A percentile compares a stretch with the other conserved stretches of the same genome.
These are phyloP conservation scores for Epicoccum sorghinum DNA, from an alignment of 2,329 filamentous ascomycete species.

Conservation along the genomic window DNA sequence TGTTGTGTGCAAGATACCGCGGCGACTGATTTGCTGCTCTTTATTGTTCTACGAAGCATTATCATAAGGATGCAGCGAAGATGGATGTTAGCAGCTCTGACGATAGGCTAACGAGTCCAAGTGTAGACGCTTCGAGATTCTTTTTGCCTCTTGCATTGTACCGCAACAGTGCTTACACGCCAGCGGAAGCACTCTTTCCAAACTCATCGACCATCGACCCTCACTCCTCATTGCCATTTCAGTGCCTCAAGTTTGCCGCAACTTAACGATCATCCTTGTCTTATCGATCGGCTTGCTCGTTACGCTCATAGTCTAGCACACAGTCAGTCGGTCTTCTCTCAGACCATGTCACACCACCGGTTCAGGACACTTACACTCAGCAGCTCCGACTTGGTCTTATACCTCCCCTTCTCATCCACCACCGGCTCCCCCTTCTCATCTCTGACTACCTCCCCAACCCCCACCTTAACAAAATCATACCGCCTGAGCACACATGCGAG, in stretches of 20 bases:
- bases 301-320: constrained; percentile 34
- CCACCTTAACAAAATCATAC: constrained; percentile 46
- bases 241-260: neutral
- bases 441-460: constrained; percentile 35
- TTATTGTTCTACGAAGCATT: no score
- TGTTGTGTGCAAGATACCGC: no score
- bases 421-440: constrained; percentile 33
- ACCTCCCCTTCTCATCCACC: constrained; percentile 37
- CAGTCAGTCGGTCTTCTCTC: constrained; percentile 10
- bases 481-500: constrained; percentile 49
- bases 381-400: constrained; percentile 38
- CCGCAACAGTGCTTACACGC: no score
- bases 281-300: constrained; percentile 42
- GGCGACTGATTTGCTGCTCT: no score
- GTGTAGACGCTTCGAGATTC: no score
- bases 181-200: no score
- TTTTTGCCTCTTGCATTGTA: no score
- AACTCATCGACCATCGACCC: no score
- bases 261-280: constrained; percentile 37
- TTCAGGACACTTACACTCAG: constrained; percentile 35
- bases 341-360: neutral
- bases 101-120: no score
- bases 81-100: no score
- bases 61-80: no score
- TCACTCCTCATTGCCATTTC: no score